Evolutionary conservation across 228 moss, liverwort and hornwort genomes (phyloP), one percentile per base, ranked within the genome.

Genomic region (Sphagnum fallax): DNA sequence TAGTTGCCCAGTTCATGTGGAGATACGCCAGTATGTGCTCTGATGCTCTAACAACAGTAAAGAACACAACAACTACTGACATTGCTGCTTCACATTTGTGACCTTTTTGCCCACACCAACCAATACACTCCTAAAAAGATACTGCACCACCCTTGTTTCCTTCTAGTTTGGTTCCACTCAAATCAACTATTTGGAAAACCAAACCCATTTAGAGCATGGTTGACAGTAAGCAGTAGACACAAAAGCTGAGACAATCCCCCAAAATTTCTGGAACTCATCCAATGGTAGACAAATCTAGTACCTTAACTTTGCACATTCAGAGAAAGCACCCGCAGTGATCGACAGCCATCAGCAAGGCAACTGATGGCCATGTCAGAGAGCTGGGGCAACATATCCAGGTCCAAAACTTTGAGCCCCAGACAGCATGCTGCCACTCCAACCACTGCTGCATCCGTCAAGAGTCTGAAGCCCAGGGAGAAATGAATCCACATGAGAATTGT

Each of bases 1-100:
- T 78, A 66, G 69, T 80, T 61, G 79, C 78, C 93, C 90, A 93
- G 73, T 93, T 90, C 16, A 79, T 81, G 63, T 78, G 75, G 49
- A 93, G 70, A 75, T 79, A 90, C 11, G 75, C 73, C 47, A 93
- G 70, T 67, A 89, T 89, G 60, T 75, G 80, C 32, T 32, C 32
- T 32, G 32, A 32, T 32, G 32, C 32, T 32, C 32, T 32, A 32
- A 32, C 32, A 32, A 32, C 32, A 32, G 32, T 32, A 32, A 32
- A 32, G 32, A 32, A 32, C 32, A 32, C 32, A 32, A 32, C 32
- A 32, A 32, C 32, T 32, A 32, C 32, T 32, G 32, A 32, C 32
- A 32, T 32, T 32, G 2, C 32, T 32, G 32, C 32, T 32, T 32
- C 32, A 32, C 32, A 32, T 32, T 32, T 32, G 32, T 32, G 32